phyloP scores from a whole-genome alignment of 2,329 filamentous ascomycete species.

The Cercospora janseana region DNA sequence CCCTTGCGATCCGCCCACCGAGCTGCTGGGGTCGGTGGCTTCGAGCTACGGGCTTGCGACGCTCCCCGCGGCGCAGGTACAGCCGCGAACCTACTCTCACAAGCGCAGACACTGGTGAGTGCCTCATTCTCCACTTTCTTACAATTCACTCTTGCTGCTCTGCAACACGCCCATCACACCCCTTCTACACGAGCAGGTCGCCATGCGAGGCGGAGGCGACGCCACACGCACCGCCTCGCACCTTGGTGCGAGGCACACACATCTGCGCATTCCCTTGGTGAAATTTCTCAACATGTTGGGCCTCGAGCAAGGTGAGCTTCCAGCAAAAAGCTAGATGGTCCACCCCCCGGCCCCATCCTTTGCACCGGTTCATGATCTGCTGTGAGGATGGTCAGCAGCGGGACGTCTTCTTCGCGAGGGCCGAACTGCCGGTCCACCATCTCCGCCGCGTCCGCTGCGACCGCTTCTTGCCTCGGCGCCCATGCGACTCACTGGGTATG shows the following conservation, averaged over 20 bases:
- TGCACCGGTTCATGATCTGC: conserved; percentile 7
- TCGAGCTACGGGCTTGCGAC: conserved; percentile 11
- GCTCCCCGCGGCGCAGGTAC: conserved; percentile 22
- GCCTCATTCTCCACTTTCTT: conserved; percentile 2
- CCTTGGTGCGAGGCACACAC: neutral
- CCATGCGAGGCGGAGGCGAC: conserved; percentile 21
- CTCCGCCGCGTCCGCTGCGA: conserved; percentile 4
- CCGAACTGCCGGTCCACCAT: conserved; percentile 22
- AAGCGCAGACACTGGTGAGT: too few relatives aligned
- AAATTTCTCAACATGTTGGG: conserved; percentile 24
- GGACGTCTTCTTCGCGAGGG: conserved; percentile 10
- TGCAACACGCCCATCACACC: too few relatives aligned
- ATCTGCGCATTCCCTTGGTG: conserved; percentile 1
- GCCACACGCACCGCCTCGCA: conserved; percentile 1
- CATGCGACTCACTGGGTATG: too few relatives aligned
- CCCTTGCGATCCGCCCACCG: conserved; percentile 18
- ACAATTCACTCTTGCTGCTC: too few relatives aligned
- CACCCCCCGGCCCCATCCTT: conserved; percentile 19
- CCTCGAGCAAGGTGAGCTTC: conserved; percentile 15
- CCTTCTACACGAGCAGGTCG: conserved; percentile 3
- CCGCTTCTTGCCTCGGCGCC: too few relatives aligned
- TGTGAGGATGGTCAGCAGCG: conserved; percentile 17
- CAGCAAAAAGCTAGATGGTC: too few relatives aligned
- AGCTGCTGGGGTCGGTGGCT: conserved; percentile 25
- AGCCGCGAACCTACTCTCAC: conserved; percentile 21